Conservation (phyloP, 1,284 basidiomycete species). For the Tylopilus orsonianus region DNA sequence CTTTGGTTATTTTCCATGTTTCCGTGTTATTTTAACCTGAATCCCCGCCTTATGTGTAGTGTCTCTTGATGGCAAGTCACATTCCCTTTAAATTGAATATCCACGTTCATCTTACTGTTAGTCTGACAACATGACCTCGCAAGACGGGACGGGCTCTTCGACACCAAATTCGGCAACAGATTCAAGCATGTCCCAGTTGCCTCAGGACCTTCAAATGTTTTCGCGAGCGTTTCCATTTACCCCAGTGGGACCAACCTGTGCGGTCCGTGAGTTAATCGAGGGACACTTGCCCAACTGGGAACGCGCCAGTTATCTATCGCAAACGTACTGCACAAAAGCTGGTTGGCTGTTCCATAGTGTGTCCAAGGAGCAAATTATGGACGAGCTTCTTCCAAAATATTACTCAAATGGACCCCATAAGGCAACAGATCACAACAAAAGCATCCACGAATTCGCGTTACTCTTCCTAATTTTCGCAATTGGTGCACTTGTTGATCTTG, state of each 20-base stretch:
- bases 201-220: slow-evolving; percentile 50
- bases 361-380: slow-evolving; percentile 47
- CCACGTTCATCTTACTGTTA: slow-evolving; percentile 21
- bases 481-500: slow-evolving; percentile 52
- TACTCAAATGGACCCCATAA: slow-evolving; percentile 34
- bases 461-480: slow-evolving; percentile 65
- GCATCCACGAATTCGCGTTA: slow-evolving; percentile 54
- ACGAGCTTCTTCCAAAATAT: slow-evolving; percentile 53
- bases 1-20: slow-evolving; percentile 2
- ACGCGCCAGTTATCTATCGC: slow-evolving; percentile 45
- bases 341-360: slow-evolving; percentile 59
- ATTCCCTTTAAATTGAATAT: slow-evolving; percentile 1
- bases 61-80: slow-evolving; percentile 33
- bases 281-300: slow-evolving; percentile 50
- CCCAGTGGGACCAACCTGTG: slow-evolving; percentile 48
- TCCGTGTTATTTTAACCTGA: slow-evolving; percentile 8
- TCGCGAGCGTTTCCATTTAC: slow-evolving; percentile 65
- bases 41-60: slow-evolving; percentile 23
- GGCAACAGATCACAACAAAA: slow-evolving; percentile 36
- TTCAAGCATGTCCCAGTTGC: slow-evolving; percentile 36
- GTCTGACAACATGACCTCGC: slow-evolving; percentile 25
- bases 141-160: slow-evolving; percentile 18
- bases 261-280: slow-evolving; percentile 50
- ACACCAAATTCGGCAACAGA: slow-evolving; percentile 36
- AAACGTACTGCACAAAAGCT: slow-evolving; percentile 56